Evolutionary conservation across 1,139 yeast genomes (phyloP).

Genomic region (Protomyces lactucae-debilis): DNA sequence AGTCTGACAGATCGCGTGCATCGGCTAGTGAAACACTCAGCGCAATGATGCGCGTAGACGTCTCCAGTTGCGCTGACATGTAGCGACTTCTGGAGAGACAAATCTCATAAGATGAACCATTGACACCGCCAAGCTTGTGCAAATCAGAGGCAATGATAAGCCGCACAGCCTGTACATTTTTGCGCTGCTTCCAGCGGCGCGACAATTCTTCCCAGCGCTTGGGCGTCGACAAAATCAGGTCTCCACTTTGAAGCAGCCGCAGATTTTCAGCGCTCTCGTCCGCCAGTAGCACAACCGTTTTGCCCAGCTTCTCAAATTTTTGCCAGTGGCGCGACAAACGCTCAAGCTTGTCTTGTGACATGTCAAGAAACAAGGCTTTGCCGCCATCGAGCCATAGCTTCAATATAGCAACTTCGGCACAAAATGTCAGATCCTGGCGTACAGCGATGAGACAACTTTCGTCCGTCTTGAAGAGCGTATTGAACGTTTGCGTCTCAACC

Average conservation of each 20-base stretch:
- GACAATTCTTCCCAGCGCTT: conserved; percentile 66
- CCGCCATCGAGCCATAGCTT: conserved; percentile 62
- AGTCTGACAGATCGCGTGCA: conserved; percentile 73
- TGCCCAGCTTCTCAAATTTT: conserved; percentile 43
- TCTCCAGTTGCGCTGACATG: conserved; percentile 59
- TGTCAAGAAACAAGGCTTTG: conserved; percentile 56
- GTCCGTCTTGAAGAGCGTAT: conserved; percentile 53
- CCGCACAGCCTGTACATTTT: conserved; percentile 62
- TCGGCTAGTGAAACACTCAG: conserved; percentile 66
- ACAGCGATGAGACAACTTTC: conserved; percentile 62
- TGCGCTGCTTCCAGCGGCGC: conserved; percentile 76
- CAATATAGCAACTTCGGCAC: conserved; percentile 70
- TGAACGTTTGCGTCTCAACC: conserved; percentile 68
- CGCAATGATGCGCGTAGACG: conserved; percentile 56
- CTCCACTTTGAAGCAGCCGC: conserved; percentile 52
- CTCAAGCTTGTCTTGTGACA: conserved; percentile 48
- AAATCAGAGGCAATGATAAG: conserved; percentile 68
- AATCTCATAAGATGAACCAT: conserved; percentile 64
- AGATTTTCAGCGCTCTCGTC: conserved; percentile 60
- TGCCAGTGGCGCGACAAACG: conserved; percentile 51
- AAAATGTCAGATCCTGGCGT: conserved; percentile 68
- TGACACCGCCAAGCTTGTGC: conserved; percentile 58
- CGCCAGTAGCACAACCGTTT: conserved; percentile 50
- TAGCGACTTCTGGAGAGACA: conserved; percentile 66
- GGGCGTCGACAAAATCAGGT: conserved; percentile 74